Evolutionary conservation across 345 rosid genomes (phyloP), one percentile per base, ranked within the genome.

Genomic region (Eucalyptus rudis): DNA sequence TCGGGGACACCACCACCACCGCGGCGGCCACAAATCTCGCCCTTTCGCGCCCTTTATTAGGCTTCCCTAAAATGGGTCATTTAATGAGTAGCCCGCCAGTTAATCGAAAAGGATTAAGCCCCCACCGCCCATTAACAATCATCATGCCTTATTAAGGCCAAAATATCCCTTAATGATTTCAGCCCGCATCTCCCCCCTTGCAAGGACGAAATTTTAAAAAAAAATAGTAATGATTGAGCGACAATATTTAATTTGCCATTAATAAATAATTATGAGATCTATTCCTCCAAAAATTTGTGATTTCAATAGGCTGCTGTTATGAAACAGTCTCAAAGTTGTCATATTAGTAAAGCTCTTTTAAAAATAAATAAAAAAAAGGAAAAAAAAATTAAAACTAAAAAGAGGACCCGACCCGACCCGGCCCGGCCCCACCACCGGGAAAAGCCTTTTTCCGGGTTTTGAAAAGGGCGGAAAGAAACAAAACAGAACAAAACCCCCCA

Each of bases 301-400:
- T 52, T 52, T 24, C 1, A 52, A 52, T 10, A 52, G 4, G 24
- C 4, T 52, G 4, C 20, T 51, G 52, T 49, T 14, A 14, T 49
- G 51, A 49, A 49, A 49, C 51, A 49, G 51, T 49, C 0, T 49
- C 51, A 14, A 49, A 49, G 17, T 49, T 49, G 51, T 49, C 51
- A 16, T 14, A 16, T 49, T 49, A 49, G 51, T 49, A 49, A 49
- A 49, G 2, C 15, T 49, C 51, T 49, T 22, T 56, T 22, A 56
- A 58, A 58, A 25, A 25, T 59, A 0, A 27, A 27, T 7, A n/a
- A 14, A 64, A 29, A 27, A 64, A 1, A 4, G 4, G 7, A 0
- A 7, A 64, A 64, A 13, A 29, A 4, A 52, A 1, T 52, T 52
- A 20, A 52, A 52, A 52, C 58, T 52, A 8, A 52, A 52, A 29